Percentiles rank a stretch among this genome's conserved stretches.
Evolutionary conservation across 2,329 filamentous ascomycete genomes (phyloP).

Genomic region (Pseudogymnoascus sp.): DNA sequence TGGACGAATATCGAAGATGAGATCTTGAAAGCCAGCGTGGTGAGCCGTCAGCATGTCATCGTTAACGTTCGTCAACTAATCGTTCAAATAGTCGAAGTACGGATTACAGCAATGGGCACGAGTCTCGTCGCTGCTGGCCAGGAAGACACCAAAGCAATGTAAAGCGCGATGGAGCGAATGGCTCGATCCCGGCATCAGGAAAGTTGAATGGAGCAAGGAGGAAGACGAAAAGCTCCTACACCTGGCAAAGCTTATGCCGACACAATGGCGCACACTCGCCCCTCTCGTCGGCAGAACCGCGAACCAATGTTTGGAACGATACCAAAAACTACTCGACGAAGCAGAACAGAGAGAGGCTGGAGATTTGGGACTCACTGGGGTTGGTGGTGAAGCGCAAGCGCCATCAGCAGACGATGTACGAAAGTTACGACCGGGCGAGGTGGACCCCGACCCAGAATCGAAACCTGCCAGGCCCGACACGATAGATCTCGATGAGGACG

Average conservation of each 20-base stretch:
- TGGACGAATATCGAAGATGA: constrained; percentile 84
- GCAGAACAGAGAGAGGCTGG: constrained; percentile 82
- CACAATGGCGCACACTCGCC: constrained; percentile 97
- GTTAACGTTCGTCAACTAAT: background rate
- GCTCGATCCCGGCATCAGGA: constrained; percentile 95
- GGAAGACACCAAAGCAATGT: constrained; percentile 98
- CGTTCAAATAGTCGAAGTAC: constrained; percentile 57
- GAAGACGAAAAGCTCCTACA: constrained; percentile 97
- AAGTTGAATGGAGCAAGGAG: constrained; percentile 98
- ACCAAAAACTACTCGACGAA: constrained; percentile 93
- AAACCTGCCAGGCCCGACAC: constrained; percentile 94
- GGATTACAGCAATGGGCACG: constrained; percentile 97
- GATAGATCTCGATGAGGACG: constrained; percentile 96
- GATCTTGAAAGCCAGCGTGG: constrained; percentile 71
- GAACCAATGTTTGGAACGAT: constrained; percentile 93
- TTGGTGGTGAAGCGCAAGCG: constrained; percentile 78
- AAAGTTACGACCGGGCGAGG: constrained; percentile 80
- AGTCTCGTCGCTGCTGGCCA: constrained; percentile 90
- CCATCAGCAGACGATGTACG: constrained; percentile 91
- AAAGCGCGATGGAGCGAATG: constrained; percentile 98
- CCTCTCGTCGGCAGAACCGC: constrained; percentile 94
- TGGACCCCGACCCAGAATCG: constrained; percentile 95
- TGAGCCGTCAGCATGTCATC: too few relatives aligned
- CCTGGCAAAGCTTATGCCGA: constrained; percentile 96
- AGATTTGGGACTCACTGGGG: constrained; percentile 75